Base-by-base conservation (phyloP, 2,329 filamentous ascomycete species). In the Beauveria caledonica region DNA sequence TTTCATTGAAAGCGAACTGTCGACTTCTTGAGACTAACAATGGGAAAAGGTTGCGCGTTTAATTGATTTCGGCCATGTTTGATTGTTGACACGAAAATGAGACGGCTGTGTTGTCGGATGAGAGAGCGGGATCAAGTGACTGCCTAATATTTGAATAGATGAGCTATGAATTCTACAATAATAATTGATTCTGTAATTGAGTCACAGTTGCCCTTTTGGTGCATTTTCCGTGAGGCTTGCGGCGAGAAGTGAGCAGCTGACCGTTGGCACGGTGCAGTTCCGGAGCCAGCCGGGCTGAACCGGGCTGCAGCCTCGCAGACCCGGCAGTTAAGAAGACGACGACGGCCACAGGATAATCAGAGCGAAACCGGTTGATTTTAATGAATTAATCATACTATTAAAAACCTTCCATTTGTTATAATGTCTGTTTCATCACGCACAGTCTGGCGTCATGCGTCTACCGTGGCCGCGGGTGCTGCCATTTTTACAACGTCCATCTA, bases 151-250 rank as follows among this genome's bases (percentile, higher is more conserved):
- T 36, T 60, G 15, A 11, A 48, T 36, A 10, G 9, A 13, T 17
- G 13, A 33, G 55, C 45, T 50, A 8, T 17, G 1, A 50, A 11
- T n/a, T 39, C 51, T 17, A 48, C 46, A 39, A 58, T 51, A 44
- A 44, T 58, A 23, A 44, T 10, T 58, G 33, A 51, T 45, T 21
- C 21, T 36, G 25, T 44, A 58, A 36, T 45, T 58, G 56, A 58
- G 56, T 58, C 56, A 58, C 23, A 51, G 19, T 44, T 51, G 56
- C 56, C 56, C 10, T 25, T 27, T 58, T 58, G 9, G 55, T 33
- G 33, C 33, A 11, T 3, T 21, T 58, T 42, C 45, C 45, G 23
- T 6, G 17, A 50, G 6, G 46, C 36, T 42, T 29, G 36, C 36
- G 25, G 33, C 33, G 46, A 8, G 13, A 51, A 44, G 36, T 25